Conservation (phyloP, 148 eudicot species). For the Vaccinium darrowii region DNA sequence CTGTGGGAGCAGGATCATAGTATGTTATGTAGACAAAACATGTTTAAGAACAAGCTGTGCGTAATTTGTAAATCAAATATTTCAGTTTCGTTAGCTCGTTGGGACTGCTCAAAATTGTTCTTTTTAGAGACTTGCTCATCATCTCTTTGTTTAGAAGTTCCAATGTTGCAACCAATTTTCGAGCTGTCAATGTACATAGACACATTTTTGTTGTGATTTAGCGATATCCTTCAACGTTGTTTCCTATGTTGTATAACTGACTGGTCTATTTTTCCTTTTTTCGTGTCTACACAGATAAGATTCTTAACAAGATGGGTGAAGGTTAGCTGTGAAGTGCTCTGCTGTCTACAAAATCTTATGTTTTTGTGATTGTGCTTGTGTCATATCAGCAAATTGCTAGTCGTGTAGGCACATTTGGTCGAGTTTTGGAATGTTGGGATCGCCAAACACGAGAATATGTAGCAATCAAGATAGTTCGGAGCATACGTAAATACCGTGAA, state of each 20-base stretch:
- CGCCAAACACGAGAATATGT: slow-evolving; percentile 65
- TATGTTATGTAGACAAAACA: background rate
- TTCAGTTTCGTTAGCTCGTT: background rate
- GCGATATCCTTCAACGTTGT: background rate
- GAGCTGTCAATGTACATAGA: background rate
- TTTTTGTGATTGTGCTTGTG: slow-evolving; percentile 53
- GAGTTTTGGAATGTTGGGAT: slow-evolving; percentile 88
- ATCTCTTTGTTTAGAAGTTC: background rate
- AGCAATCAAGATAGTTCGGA: slow-evolving; percentile 82
- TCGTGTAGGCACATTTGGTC: slow-evolving; percentile 94
- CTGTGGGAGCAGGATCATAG: background rate
- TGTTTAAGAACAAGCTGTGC: background rate
- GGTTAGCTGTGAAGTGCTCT: slow-evolving; percentile 71
- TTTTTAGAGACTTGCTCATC: background rate
- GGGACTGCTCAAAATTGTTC: slow-evolving; percentile 3
- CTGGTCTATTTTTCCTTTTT: slow-evolving; percentile 19
- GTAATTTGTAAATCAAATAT: background rate
- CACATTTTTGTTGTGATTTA: background rate
- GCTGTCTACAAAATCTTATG: slow-evolving; percentile 55
- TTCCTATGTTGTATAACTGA: background rate
- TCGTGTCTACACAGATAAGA: slow-evolving; percentile 53
- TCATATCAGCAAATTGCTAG: slow-evolving; percentile 60
- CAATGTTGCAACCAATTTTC: background rate
- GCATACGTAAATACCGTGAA: slow-evolving; percentile 76
- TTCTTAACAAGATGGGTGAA: slow-evolving; percentile 92